Percentiles rank a stretch among this genome's conserved stretches.
These are phyloP conservation scores for Ceratocystis lukuohia DNA, from an alignment of 2,329 filamentous ascomycete genomes.

Conservation along the genomic window DNA sequence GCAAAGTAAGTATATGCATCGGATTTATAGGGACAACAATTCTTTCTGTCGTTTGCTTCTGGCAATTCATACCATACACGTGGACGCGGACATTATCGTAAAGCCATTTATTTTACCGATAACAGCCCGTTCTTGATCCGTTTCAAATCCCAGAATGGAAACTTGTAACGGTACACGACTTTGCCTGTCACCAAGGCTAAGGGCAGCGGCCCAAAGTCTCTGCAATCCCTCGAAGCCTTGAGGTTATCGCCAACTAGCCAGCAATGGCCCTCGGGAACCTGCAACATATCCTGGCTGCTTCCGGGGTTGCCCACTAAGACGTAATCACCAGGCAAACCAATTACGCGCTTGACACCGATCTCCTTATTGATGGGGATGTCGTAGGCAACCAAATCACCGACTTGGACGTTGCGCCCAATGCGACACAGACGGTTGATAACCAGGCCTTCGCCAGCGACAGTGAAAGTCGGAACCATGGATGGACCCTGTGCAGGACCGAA, in stretches of 20 bases:
- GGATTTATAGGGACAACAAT: too few species aligned
- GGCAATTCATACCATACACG: background rate
- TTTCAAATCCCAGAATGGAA: constrained; percentile 31
- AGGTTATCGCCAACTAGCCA: constrained; percentile 86
- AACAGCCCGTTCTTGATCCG: constrained; percentile 37
- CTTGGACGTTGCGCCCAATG: constrained; percentile 47
- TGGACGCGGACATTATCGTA: background rate
- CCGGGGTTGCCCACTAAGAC: constrained; percentile 53
- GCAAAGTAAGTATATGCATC: too few species aligned
- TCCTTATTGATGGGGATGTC: constrained; percentile 52
- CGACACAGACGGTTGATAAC: constrained; percentile 55
- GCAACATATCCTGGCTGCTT: constrained; percentile 20
- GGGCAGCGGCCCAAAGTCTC: constrained; percentile 74
- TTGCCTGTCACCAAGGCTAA: constrained; percentile 75
- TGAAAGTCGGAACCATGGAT: constrained; percentile 82
- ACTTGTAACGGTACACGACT: constrained; percentile 48
- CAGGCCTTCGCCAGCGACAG: constrained; percentile 52
- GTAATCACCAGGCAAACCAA: constrained; percentile 64
- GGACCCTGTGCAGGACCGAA: constrained; percentile 52
- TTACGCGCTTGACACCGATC: constrained; percentile 63
- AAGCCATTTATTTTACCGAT: constrained; percentile 20
- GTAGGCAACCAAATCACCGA: constrained; percentile 79
- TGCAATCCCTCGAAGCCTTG: constrained; percentile 69
- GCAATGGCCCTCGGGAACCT: constrained; percentile 86
- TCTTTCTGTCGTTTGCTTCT: background rate